phyloP scores from a whole-genome alignment of 345 rosid species.

The Turnera subulata region DNA sequence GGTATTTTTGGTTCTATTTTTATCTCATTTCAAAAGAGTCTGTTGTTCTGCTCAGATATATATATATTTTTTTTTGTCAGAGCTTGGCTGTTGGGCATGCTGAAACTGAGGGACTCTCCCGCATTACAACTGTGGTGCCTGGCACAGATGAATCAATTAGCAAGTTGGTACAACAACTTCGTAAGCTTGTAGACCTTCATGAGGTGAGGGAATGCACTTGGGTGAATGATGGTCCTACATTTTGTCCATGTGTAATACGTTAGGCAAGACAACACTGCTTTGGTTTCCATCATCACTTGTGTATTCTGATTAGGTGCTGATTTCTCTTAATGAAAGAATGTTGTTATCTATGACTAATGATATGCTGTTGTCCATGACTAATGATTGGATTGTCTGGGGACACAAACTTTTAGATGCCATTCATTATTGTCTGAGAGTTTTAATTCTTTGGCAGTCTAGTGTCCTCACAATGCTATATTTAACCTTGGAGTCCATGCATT shows the following conservation, averaged over 20 bases:
- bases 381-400: too few relatives aligned
- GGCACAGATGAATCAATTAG: constrained; percentile 64
- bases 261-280: not conserved
- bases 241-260: not conserved
- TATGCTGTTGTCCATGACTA: too few relatives aligned
- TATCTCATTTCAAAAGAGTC: not conserved
- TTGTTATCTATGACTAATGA: too few relatives aligned
- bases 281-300: not conserved
- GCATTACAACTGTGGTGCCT: constrained; percentile 62
- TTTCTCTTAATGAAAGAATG: not conserved
- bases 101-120: constrained; percentile 57
- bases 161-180: constrained; percentile 62
- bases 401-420: too few relatives aligned
- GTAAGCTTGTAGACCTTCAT: constrained; percentile 50
- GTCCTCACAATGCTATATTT: too few relatives aligned
- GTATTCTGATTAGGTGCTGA: not conserved
- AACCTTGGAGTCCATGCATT: too few relatives aligned
- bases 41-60: constrained; percentile 7
- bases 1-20: constrained; percentile 29
- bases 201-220: constrained; percentile 42
- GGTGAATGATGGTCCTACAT: not conserved
- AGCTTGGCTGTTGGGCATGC: constrained; percentile 70
- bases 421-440: too few relatives aligned
- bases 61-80: constrained; percentile 27
- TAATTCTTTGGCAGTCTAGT: too few relatives aligned